Evolutionary conservation across 305 asterid species (phyloP).

Genomic region (Nicotiana rustica): DNA sequence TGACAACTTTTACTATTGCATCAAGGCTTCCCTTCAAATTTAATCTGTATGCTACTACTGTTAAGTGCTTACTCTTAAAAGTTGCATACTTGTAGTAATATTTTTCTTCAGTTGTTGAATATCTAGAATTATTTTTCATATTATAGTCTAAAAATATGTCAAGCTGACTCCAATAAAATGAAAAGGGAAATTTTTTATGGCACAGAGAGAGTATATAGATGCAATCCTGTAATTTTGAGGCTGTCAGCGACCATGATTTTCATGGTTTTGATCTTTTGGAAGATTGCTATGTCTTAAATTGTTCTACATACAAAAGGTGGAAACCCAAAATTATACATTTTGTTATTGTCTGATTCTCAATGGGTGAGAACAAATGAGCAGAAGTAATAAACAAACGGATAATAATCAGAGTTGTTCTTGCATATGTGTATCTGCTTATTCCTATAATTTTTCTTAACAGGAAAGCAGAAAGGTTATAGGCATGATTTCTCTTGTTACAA

Average conservation of each 20-base stretch:
- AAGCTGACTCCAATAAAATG: background rate
- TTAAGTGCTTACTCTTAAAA: background rate
- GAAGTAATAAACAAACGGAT: background rate
- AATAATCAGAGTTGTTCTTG: background rate
- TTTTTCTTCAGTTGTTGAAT: background rate
- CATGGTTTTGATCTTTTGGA: background rate
- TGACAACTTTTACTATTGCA: too few species aligned
- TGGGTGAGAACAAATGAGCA: background rate
- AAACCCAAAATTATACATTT: background rate
- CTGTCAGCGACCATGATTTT: background rate
- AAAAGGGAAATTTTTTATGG: background rate
- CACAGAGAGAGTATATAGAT: background rate
- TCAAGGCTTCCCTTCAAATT: background rate
- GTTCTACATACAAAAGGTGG: background rate
- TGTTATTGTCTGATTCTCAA: background rate
- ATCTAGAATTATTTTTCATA: background rate
- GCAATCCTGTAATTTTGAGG: background rate
- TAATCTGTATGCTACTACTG: background rate
- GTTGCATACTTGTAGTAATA: background rate
- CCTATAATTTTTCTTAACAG: conserved; percentile 51
- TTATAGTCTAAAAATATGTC: conserved; percentile 4
- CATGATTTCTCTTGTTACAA: conserved; percentile 96
- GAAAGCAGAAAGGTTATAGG: conserved; percentile 93
- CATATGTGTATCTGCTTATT: conserved; percentile 37
- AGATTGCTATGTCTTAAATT: background rate